A percentile compares a stretch with the other conserved stretches of the same genome.
Evolutionary conservation across 805 yeast species (phyloP).

Genomic region (Yamadazyma sp.): DNA sequence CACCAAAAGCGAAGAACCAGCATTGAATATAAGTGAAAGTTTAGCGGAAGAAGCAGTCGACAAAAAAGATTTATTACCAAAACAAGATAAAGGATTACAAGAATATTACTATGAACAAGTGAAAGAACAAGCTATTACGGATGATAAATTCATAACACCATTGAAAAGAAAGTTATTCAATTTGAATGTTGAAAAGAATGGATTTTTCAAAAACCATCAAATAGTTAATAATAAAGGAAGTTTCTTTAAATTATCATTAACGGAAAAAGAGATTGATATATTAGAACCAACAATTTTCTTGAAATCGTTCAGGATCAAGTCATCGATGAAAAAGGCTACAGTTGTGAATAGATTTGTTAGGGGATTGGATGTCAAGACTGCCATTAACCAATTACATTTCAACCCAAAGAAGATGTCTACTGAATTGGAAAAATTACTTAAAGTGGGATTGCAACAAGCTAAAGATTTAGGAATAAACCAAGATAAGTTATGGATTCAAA

Average conservation of each 20-base stretch:
- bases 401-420: constrained; percentile 73
- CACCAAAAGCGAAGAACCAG: constrained; percentile 19
- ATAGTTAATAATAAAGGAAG: constrained; percentile 43
- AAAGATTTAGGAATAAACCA: constrained; percentile 54
- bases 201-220: constrained; percentile 66
- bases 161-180: constrained; percentile 65
- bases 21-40: not conserved
- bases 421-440: constrained; percentile 73
- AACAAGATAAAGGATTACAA: constrained; percentile 40
- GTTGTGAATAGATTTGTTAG: constrained; percentile 73
- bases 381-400: constrained; percentile 91
- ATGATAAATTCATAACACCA: constrained; percentile 66
- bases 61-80: constrained; percentile 20
- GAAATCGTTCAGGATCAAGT: constrained; percentile 76
- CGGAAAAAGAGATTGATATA: constrained; percentile 64
- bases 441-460: constrained; percentile 70
- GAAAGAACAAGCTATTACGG: constrained; percentile 36
- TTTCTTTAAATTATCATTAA: constrained; percentile 53
- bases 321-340: constrained; percentile 87
- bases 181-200: constrained; percentile 56
- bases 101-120: constrained; percentile 48
- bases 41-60: constrained; percentile 1
- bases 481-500: constrained; percentile 65
- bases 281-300: constrained; percentile 87
- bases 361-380: constrained; percentile 66